These are phyloP conservation scores for Fusarium lyarnte DNA, from an alignment of 2,329 filamentous ascomycete genomes.

Conservation along the genomic window DNA sequence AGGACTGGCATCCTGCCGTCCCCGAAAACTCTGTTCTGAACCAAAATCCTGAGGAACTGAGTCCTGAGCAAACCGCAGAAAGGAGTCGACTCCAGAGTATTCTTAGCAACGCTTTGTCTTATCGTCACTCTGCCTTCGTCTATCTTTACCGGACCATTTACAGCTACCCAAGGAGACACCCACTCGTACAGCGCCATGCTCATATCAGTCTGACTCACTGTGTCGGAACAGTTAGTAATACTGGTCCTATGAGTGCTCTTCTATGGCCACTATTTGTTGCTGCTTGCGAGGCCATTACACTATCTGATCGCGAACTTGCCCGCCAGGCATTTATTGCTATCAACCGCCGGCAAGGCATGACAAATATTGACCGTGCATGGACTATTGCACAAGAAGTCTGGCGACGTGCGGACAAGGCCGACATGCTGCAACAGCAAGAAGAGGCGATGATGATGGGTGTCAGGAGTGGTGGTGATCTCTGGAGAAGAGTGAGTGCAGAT, in stretches of 20 bases:
- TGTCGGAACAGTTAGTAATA: conserved; percentile 62
- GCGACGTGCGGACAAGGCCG: conserved; percentile 58
- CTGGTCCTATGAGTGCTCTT: conserved; percentile 70
- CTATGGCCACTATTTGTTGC: conserved; percentile 73
- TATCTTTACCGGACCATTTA: conserved; percentile 67
- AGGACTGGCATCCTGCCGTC: conserved; percentile 64
- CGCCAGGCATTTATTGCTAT: conserved; percentile 62
- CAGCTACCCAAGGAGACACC: conserved; percentile 56
- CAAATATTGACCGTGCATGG: conserved; percentile 70
- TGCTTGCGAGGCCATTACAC: conserved; percentile 65
- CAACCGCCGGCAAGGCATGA: conserved; percentile 69
- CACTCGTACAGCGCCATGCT: conserved; percentile 63
- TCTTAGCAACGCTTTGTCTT: conserved; percentile 67
- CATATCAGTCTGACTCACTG: conserved; percentile 63
- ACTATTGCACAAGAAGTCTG: conserved; percentile 70
- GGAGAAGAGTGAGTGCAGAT: conserved; percentile 66
- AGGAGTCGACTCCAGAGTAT: conserved; percentile 61
- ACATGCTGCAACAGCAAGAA: conserved; percentile 39
- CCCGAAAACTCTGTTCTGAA: conserved; percentile 50
- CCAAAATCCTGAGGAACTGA: conserved; percentile 37
- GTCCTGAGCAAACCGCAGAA: conserved; percentile 45
- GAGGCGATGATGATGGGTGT: conserved; percentile 31
- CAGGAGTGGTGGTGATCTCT: conserved; percentile 54
- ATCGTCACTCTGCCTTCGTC: conserved; percentile 67
- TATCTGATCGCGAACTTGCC: conserved; percentile 62